phyloP scores from a whole-genome alignment of 306 rosid genomes.

The Prunus campanulata region DNA sequence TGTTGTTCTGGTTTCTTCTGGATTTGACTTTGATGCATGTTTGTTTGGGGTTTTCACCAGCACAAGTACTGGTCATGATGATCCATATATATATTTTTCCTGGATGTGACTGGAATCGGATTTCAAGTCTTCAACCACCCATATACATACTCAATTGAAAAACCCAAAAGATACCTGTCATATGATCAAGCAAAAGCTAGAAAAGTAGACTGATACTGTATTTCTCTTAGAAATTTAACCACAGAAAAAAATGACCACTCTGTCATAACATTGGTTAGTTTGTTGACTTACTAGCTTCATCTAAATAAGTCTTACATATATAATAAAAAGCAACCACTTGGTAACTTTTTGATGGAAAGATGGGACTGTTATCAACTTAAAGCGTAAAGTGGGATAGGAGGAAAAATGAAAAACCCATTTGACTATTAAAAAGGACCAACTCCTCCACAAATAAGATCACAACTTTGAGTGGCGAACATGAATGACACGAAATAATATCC shows the following conservation, averaged over 20 bases:
- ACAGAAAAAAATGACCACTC: neutral
- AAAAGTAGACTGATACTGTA: neutral
- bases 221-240: neutral
- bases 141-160: too few relatives aligned
- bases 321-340: too few relatives aligned
- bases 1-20: neutral
- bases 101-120: neutral
- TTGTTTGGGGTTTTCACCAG: too few relatives aligned
- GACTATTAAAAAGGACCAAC: neutral
- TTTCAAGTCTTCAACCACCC: neutral
- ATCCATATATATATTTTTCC: neutral
- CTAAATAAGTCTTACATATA: too few relatives aligned
- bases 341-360: neutral
- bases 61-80: neutral
- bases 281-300: neutral
- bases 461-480: neutral
- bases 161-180: too few relatives aligned
- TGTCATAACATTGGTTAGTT: neutral
- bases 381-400: too few relatives aligned
- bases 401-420: too few relatives aligned
- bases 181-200: too few relatives aligned
- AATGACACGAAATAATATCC: neutral
- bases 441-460: neutral
- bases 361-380: too few relatives aligned
- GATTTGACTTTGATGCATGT: neutral